phyloP scores from a whole-genome alignment of 139 green algal species.

The Trebouxia sp. region DNA sequence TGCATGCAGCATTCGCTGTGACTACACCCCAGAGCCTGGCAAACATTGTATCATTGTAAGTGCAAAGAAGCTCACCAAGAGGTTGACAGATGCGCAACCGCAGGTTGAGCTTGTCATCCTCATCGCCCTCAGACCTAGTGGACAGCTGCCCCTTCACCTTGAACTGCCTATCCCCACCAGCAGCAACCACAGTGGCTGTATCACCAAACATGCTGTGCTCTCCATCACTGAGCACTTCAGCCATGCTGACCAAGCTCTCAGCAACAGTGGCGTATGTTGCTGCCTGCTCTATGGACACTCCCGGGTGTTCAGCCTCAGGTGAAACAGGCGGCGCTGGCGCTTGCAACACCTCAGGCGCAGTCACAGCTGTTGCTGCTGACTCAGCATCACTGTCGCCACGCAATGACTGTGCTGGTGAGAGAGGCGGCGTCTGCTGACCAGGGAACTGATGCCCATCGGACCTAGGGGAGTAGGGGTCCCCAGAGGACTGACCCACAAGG shows the following conservation, averaged over 20 bases:
- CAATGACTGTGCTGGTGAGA: not conserved
- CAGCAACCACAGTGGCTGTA: slow-evolving; percentile 26
- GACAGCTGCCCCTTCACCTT: slow-evolving; percentile 65
- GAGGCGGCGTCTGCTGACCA: not conserved
- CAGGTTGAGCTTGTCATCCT: slow-evolving; percentile 76
- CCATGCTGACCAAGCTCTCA: slow-evolving; percentile 31
- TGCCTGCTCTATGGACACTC: slow-evolving; percentile 9
- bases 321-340: not conserved
- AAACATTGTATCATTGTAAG: too few relatives aligned
- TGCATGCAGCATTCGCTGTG: too few relatives aligned
- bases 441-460: slow-evolving; percentile 3
- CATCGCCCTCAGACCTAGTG: slow-evolving; percentile 24
- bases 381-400: slow-evolving; percentile 10
- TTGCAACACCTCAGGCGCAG: not conserved
- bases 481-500: not conserved
- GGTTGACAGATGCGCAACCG: slow-evolving; percentile 73
- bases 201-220: slow-evolving; percentile 29
- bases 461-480: not conserved
- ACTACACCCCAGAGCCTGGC: too few relatives aligned
- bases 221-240: slow-evolving; percentile 21
- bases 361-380: not conserved
- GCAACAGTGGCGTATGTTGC: not conserved
- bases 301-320: not conserved
- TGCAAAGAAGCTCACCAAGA: slow-evolving; percentile 50
- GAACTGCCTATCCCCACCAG: slow-evolving; percentile 54